Base-by-base conservation (phyloP, 306 rosid genomes). In the Quercus robur region DNA sequence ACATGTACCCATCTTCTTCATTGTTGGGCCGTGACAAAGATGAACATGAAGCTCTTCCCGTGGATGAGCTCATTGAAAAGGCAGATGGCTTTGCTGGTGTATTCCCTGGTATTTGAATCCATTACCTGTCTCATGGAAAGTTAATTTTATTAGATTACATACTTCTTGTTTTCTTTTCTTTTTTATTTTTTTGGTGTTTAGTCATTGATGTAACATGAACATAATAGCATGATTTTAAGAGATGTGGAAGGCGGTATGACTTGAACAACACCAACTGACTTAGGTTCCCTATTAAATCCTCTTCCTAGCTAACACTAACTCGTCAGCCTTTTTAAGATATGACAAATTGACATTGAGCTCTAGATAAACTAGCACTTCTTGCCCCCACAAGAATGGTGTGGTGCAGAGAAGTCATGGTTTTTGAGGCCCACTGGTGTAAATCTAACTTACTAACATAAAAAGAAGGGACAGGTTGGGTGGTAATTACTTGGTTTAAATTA, bases 61-160 rank as follows among this genome's bases (percentile, higher is more conserved):
- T 89, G 52, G 91, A 91, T 49, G 97, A 93, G 83, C 90, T 93
- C 78, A 88, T 93, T 73, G 97, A 93, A 83, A 86, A 88, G 82
- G 97, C 97, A 57, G 97, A 93, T 75, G 97, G 97, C 69, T 93
- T 93, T 84, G 97, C 97, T 56, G 97, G 97, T 70, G 97, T 91
- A 71, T 93, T 91, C 83, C 97, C 97, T 26, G 94, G 97, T 92
- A 92, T 46, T 57, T 71, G 25, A 35, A 71, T 79, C 71, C 14
- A 44, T 56, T 52, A 44, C 74, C 72, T 78, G 4, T 35, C 28
- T 68, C 72, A 68, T 23, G 83, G 58, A 76, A 73, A 33, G 44
- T 69, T 49, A 23, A 66, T 79, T 62, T 59, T 78, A 62, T 77
- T 52, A 49, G 26, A 64, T 59, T 77, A 78, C 76, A 52, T 26